phyloP scores from a whole-genome alignment of 139 green algal species.

The Ettlia oleoabundans region DNA sequence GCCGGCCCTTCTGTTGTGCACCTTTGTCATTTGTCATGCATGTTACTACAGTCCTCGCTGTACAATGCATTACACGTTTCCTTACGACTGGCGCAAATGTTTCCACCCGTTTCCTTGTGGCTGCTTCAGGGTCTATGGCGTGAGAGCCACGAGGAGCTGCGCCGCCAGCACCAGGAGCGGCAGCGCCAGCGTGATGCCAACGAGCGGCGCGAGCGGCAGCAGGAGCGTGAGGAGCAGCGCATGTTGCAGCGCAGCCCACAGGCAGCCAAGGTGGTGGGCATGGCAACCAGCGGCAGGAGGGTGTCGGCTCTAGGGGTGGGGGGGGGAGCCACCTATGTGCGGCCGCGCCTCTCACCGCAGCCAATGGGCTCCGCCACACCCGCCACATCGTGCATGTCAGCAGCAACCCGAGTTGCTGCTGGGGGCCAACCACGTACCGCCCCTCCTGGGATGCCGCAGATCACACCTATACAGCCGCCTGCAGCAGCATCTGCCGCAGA shows the following conservation, averaged over 20 bases:
- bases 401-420: background rate
- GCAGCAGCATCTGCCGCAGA: too few species aligned
- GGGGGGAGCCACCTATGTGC: background rate
- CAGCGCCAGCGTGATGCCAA: background rate
- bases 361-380: background rate
- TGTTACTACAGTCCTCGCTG: too few species aligned
- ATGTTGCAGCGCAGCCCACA: slow-evolving; percentile 5
- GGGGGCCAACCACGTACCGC: too few species aligned
- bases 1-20: background rate
- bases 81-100: too few species aligned
- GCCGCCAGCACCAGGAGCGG: background rate
- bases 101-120: too few species aligned
- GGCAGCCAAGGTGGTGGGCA: slow-evolving; percentile 3
- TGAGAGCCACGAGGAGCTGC: background rate
- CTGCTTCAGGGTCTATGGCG: background rate
- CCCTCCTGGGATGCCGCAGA: too few species aligned
- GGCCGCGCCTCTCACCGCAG: background rate
- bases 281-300: slow-evolving; percentile 20
- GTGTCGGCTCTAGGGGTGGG: background rate
- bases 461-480: too few species aligned
- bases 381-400: background rate
- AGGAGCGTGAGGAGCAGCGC: background rate
- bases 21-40: background rate
- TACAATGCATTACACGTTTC: too few species aligned
- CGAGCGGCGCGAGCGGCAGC: background rate